Evolutionary conservation across 176 grass and related monocot species (phyloP).

Genomic region (Bothriochloa decipiens): DNA sequence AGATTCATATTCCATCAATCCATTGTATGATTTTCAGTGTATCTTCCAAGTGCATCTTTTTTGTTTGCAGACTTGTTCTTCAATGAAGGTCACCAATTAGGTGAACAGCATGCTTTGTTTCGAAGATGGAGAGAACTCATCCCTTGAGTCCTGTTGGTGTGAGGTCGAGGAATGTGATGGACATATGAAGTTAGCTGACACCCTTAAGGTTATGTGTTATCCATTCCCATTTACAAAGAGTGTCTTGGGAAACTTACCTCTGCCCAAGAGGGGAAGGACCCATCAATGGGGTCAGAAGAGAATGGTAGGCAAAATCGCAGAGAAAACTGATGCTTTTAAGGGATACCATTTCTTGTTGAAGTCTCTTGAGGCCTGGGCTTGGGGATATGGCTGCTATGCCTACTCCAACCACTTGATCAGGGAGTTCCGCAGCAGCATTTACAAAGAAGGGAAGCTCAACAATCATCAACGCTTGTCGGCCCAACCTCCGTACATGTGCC

Average conservation of each 20-base stretch:
- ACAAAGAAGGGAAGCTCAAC: not conserved
- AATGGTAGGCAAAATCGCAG: not conserved
- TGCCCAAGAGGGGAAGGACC: not conserved
- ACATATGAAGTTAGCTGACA: not conserved
- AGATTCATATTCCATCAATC: not conserved
- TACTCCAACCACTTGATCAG: not conserved
- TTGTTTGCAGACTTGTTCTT: not conserved
- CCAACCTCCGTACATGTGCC: not conserved
- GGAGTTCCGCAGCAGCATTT: not conserved
- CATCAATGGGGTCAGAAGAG: not conserved
- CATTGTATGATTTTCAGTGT: not conserved
- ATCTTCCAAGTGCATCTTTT: not conserved
- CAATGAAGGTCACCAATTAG: not conserved
- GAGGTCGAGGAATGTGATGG: conserved; percentile 5
- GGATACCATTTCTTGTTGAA: not conserved
- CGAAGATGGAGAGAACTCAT: not conserved
- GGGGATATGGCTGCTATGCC: not conserved
- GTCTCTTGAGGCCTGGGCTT: not conserved
- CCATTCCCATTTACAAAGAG: not conserved
- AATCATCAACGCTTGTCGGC: not conserved
- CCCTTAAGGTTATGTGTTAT: not conserved
- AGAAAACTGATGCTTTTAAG: not conserved
- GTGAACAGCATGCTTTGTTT: not conserved
- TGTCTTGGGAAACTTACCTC: not conserved
- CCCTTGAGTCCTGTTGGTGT: not conserved